Evolutionary conservation across 139 green algal genomes (phyloP).

Genomic region (Coccomyxa sp.): DNA sequence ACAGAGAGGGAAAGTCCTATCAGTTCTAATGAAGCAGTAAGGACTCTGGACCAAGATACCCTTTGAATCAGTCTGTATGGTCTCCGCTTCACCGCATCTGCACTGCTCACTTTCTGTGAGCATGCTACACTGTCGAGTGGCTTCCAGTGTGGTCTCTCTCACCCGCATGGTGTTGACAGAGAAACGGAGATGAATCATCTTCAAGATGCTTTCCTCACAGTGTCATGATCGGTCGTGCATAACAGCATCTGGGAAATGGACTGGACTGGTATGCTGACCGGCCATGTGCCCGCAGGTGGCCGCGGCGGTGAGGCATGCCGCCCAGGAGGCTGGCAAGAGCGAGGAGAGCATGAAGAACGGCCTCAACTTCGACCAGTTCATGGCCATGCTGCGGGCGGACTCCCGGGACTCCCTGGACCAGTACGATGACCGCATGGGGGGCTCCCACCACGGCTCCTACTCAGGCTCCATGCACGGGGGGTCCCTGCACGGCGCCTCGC

Average conservation of each 20-base stretch:
- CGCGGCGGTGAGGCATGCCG: conserved; percentile 13
- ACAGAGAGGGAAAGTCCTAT: neutral
- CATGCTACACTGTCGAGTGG: too few species aligned
- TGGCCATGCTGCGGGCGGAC: conserved; percentile 40
- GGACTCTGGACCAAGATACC: too few species aligned
- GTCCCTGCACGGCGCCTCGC: neutral
- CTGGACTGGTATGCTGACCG: too few species aligned
- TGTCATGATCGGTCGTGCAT: too few species aligned
- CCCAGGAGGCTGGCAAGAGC: conserved; percentile 14
- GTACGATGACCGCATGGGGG: conserved; percentile 37
- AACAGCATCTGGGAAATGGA: too few species aligned
- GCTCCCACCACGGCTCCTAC: neutral
- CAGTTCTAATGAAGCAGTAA: neutral
- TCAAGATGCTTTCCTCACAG: too few species aligned
- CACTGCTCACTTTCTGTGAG: too few species aligned
- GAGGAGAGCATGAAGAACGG: conserved; percentile 34
- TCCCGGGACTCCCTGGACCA: conserved; percentile 40
- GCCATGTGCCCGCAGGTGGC: conserved; percentile 18
- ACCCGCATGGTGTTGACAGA: too few species aligned
- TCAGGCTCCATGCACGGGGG: neutral
- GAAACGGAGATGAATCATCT: too few species aligned
- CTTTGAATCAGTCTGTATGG: too few species aligned
- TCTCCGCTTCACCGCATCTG: too few species aligned
- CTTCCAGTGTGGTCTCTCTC: too few species aligned
- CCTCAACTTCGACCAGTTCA: conserved; percentile 38